Base-by-base conservation (phyloP, 768 basidiomycete genomes). In the Nidularia pulvinata region DNA sequence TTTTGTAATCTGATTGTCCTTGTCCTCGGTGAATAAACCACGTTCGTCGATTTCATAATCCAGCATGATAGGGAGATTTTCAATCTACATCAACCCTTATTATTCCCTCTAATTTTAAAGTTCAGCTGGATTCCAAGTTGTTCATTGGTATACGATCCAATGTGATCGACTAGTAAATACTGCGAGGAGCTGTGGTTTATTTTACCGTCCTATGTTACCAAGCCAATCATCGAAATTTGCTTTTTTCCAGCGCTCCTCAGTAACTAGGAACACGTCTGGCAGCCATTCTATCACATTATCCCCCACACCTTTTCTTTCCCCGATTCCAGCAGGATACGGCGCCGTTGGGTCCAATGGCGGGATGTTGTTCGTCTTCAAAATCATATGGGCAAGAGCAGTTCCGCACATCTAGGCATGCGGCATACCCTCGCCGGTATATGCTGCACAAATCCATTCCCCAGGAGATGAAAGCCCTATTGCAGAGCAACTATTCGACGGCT, bases 341-440 rank as follows among this genome's bases (percentile, higher is more conserved):
- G 10, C 10, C 37, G 37, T 39, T 39, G 37, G 37, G 10, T 10
- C 16, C 10, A 39, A 16, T 16, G 37, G 37, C 10, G 49, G 66
- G 55, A 0, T 45, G 0, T 57, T 44, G 22, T 78, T 76, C 11
- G 66, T 48, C 3, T 72, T 78, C 4, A 84, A 65, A 5, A 91
- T 69, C 86, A 87, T 86, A 51, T 70, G 58, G 9, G 83, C 86
- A 16, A 88, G 63, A 6, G 82, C 84, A 52, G 76, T 75, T 3
- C 82, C 80, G 52, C 83, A 76, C 64, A 84, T 62, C 85, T 86
- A 88, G 0, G 84, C 86, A 57, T 87, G 80, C 4, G 80, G 81
- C 88, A 89, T 88, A 1, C 88, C 88, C 58, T 91, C 88, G 1
- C 88, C 88, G 0, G 78, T 75, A 61, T 85, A 90, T 4, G 86